Conservation (phyloP, 805 yeast species). For the Candida morakotiae region DNA sequence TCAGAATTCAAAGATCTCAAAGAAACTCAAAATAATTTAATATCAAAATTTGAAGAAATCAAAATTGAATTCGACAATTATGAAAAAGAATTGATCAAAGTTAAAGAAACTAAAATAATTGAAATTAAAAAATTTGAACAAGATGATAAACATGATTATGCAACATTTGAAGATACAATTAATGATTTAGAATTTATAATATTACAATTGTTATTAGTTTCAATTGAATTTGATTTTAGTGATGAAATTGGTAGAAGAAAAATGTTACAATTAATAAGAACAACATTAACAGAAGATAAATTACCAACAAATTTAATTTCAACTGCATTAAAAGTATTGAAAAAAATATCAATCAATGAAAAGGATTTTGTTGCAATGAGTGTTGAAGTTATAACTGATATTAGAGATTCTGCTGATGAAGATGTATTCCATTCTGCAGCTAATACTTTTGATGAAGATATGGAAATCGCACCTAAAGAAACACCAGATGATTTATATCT, state of each 20-base stretch:
- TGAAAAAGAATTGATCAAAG: slow-evolving; percentile 10
- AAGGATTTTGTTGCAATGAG: slow-evolving; percentile 80
- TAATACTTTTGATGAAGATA: slow-evolving; percentile 25
- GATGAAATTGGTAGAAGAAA: slow-evolving; percentile 89
- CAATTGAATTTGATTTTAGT: slow-evolving; percentile 73
- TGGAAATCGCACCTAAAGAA: slow-evolving; percentile 21
- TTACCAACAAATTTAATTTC: slow-evolving; percentile 52
- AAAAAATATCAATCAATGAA: slow-evolving; percentile 70
- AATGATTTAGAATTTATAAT: slow-evolving; percentile 68
- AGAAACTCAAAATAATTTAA: slow-evolving; percentile 1
- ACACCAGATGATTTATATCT: slow-evolving; percentile 44
- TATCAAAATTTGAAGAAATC: slow-evolving; percentile 13
- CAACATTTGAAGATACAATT: slow-evolving; percentile 38
- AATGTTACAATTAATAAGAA: slow-evolving; percentile 48
- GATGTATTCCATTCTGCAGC: slow-evolving; percentile 48
- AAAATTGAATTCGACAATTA: slow-evolving; percentile 12
- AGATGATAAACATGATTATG: slow-evolving; percentile 19
- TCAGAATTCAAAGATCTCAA: background rate
- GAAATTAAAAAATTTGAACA: slow-evolving; percentile 11
- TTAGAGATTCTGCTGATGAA: slow-evolving; percentile 62
- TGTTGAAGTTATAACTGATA: slow-evolving; percentile 81
- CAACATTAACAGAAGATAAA: slow-evolving; percentile 54
- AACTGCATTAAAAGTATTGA: slow-evolving; percentile 59
- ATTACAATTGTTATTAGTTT: slow-evolving; percentile 64
- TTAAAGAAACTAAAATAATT: slow-evolving; percentile 10